Evolutionary conservation across 2,329 filamentous ascomycete species (phyloP).

Genomic region (Curvularia lunata): DNA sequence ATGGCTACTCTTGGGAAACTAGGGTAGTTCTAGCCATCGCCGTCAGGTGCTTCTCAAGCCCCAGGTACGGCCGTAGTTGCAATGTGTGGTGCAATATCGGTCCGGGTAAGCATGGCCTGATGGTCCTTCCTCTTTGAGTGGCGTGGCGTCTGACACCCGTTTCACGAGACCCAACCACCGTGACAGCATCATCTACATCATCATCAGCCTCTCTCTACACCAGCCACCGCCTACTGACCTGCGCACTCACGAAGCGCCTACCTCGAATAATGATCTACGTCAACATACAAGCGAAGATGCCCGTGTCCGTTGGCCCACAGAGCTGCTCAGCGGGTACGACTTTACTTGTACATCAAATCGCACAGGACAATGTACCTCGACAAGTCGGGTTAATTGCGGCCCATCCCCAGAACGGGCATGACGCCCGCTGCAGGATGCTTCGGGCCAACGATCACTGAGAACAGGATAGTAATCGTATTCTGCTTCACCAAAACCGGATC

Average conservation of each 20-base stretch:
- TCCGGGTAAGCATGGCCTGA: not conserved
- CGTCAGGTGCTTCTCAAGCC: not conserved
- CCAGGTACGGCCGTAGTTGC: not conserved
- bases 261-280: conserved; percentile 35
- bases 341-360: conserved; percentile 27
- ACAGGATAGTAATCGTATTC: conserved; percentile 24
- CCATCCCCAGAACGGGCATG: conserved; percentile 30
- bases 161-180: not conserved
- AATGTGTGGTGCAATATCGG: not conserved
- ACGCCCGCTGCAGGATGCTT: not conserved
- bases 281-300: conserved; percentile 36
- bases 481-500: conserved; percentile 35
- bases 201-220: not conserved
- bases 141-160: not conserved
- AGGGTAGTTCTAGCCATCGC: not conserved
- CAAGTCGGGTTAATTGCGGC: conserved; percentile 26
- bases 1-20: not conserved
- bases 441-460: not conserved
- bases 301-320: conserved; percentile 24
- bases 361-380: conserved; percentile 31
- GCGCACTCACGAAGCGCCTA: not conserved
- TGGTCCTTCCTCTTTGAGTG: not conserved
- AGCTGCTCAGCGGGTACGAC: conserved; percentile 32
- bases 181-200: not conserved
- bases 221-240: not conserved